Conservation (phyloP, 345 rosid genomes). For the Sonneratia caseolaris region DNA sequence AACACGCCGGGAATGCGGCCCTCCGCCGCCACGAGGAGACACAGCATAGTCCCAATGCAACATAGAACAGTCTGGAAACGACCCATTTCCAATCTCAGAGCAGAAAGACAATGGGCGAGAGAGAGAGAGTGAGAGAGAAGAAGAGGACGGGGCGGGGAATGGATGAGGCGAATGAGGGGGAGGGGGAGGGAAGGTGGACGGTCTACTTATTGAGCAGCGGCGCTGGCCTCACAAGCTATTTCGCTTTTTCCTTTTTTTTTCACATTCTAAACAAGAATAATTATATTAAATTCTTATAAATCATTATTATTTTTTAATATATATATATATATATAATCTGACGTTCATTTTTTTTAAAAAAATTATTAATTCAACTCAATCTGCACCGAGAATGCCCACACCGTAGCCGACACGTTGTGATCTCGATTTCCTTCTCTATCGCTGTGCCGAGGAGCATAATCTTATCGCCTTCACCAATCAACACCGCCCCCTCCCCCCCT, state of each 20-base stretch:
- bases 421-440: too few relatives aligned
- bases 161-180: slow-evolving; percentile 17
- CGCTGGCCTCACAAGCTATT: background rate
- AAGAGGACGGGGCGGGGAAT: slow-evolving; percentile 12
- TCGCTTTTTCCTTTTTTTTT: background rate
- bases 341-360: too few relatives aligned
- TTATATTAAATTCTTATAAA: too few relatives aligned
- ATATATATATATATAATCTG: too few relatives aligned
- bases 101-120: slow-evolving; percentile 3
- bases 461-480: too few relatives aligned
- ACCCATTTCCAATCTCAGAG: slow-evolving; percentile 5
- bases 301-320: too few relatives aligned
- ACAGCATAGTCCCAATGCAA: slow-evolving; percentile 16
- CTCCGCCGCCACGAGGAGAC: slow-evolving; percentile 7
- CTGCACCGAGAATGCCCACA: too few relatives aligned
- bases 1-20: slow-evolving; percentile 35
- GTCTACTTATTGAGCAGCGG: slow-evolving; percentile 24
- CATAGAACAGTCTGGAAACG: background rate
- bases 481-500: too few relatives aligned
- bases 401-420: too few relatives aligned
- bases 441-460: too few relatives aligned
- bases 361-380: too few relatives aligned
- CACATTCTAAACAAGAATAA: background rate
- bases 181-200: slow-evolving; percentile 20
- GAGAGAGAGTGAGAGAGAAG: slow-evolving; percentile 15